Conservation (phyloP, 495 filamentous ascomycete species). For the Aspergillus biplanus region DNA sequence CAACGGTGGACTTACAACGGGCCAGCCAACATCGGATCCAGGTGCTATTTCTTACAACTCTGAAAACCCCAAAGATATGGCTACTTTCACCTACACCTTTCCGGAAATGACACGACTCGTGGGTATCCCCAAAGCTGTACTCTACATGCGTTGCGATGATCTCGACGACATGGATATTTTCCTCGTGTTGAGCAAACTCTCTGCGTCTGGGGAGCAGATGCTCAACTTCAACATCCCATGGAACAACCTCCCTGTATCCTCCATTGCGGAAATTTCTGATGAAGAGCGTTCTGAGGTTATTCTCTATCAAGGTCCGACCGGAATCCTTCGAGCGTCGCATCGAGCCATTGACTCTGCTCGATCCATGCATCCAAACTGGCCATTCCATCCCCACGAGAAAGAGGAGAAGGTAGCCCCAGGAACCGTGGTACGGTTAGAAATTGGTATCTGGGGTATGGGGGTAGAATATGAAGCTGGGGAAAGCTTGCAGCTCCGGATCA, state of each 20-base stretch:
- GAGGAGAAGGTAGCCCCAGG: slow-evolving; percentile 38
- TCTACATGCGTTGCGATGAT: slow-evolving; percentile 44
- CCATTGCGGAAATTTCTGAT: slow-evolving; percentile 28
- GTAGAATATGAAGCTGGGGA: slow-evolving; percentile 36
- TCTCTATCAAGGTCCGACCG: slow-evolving; percentile 35
- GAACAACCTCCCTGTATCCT: slow-evolving; percentile 20
- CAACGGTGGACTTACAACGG: slow-evolving; percentile 10
- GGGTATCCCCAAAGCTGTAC: slow-evolving; percentile 37
- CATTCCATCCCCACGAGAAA: slow-evolving; percentile 39
- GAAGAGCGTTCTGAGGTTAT: slow-evolving; percentile 28
- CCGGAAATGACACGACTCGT: slow-evolving; percentile 29
- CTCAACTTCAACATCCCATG: slow-evolving; percentile 40
- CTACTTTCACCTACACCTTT: slow-evolving; percentile 39
- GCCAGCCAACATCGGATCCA: neutral
- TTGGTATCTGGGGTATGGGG: slow-evolving; percentile 39
- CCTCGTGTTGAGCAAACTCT: slow-evolving; percentile 41
- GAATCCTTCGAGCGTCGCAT: slow-evolving; percentile 40
- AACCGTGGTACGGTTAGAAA: slow-evolving; percentile 38
- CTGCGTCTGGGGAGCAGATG: slow-evolving; percentile 36
- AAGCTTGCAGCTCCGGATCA: slow-evolving; percentile 30
- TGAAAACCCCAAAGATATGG: slow-evolving; percentile 22
- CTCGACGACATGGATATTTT: slow-evolving; percentile 46
- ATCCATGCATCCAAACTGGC: slow-evolving; percentile 32
- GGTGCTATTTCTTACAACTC: slow-evolving; percentile 30
- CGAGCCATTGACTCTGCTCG: slow-evolving; percentile 28